Base-by-base conservation (phyloP, 225 moss, liverwort and hornwort genomes). In the Anthoceros angustus region DNA sequence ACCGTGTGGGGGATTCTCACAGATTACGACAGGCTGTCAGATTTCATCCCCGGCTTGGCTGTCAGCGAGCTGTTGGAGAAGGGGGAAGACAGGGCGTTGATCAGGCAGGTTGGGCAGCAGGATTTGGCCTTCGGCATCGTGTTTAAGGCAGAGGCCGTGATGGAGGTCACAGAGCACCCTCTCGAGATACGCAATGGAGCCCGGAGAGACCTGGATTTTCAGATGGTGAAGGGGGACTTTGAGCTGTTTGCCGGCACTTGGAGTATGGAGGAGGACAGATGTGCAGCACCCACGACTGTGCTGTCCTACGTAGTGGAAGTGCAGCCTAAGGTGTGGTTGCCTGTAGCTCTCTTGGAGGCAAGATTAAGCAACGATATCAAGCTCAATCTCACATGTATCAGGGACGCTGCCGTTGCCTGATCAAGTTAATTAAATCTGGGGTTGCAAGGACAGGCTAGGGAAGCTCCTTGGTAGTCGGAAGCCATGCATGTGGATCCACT, bases 81-180 rank as follows among this genome's bases (percentile, higher is more conserved):
- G 50, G 74, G 86, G 64, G 63, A 76, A 2, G 64, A 74, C 48
- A 84, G 90, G 48, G 88, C 84, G 69, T 79, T 84, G 20, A 80
- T 90, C 43, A 72, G 77, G 15, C 94, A 95, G 82, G 94, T 89
- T 75, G 94, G 88, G 43, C 83, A 95, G 82, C 84, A 90, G 60
- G 79, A 73, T 66, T 26, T 95, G 10, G 88, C 85, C n/a, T 20
- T 98, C 3, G 95, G 92, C 65, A 66, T 98, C 66, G 91, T 85
- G 69, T 98, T 91, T 70, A 89, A 83, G 72, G 95, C 95, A 20
- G 91, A 83, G 75, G 92, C 88, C 71, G 71, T 98, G 2, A 82
- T 98, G 71, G 95, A 93, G 50, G 86, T 89, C 64, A 83, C 79
- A 64, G 92, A 93, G 74, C 83, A 85, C 45, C 74, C 74, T 70